A percentile compares a stretch with the other conserved stretches of the same genome.
phyloP scores from a whole-genome alignment of 1,284 basidiomycete species.

The Ustilago nuda region DNA sequence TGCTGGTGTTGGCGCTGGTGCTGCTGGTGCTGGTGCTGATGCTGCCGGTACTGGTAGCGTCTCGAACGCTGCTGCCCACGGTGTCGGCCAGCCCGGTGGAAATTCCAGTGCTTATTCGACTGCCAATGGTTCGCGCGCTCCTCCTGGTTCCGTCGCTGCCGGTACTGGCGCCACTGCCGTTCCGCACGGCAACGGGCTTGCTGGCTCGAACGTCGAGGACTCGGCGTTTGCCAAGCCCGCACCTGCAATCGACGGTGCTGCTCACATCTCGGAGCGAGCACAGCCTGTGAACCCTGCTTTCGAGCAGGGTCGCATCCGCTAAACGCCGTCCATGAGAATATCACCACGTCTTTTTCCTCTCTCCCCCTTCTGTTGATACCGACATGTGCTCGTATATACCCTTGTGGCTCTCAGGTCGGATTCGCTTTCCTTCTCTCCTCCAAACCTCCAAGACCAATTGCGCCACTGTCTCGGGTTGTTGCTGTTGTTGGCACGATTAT shows the following conservation, averaged over 20 bases:
- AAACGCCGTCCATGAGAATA: constrained; percentile 6
- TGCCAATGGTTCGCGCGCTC: constrained; percentile 32
- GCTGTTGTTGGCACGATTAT: constrained; percentile 12
- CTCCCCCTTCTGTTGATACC: constrained; percentile 30
- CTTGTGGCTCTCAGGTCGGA: constrained; percentile 7
- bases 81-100: constrained; percentile 40
- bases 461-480: neutral
- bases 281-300: constrained; percentile 51
- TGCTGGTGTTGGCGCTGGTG: constrained; percentile 10
- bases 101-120: constrained; percentile 39
- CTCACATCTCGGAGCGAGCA: constrained; percentile 23
- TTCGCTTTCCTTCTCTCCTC: neutral
- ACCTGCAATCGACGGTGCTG: constrained; percentile 50
- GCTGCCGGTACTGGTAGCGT: constrained; percentile 7
- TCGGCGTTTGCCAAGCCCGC: constrained; percentile 37
- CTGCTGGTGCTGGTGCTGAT: neutral
- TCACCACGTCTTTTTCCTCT: neutral
- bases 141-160: constrained; percentile 37
- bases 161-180: constrained; percentile 45
- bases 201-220: constrained; percentile 22
- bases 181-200: constrained; percentile 7
- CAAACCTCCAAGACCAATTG: constrained; percentile 7
- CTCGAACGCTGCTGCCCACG: constrained; percentile 30
- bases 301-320: constrained; percentile 37
- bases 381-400: constrained; percentile 47